These are phyloP conservation scores for Fusarium nematophilum DNA, from an alignment of 2,329 filamentous ascomycete species.

Conservation along the genomic window DNA sequence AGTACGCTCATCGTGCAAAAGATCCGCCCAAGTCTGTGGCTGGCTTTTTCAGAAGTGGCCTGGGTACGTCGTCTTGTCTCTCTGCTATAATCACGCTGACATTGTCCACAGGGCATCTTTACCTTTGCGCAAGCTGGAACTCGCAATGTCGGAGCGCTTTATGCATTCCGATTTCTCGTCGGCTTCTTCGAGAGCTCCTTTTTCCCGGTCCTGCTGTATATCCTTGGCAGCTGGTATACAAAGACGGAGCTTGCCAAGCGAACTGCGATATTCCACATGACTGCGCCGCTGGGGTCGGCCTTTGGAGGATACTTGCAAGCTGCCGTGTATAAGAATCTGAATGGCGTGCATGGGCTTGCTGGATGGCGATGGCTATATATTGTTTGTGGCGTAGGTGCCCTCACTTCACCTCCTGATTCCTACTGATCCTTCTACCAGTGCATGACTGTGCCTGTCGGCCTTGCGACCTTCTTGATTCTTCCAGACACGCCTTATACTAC, in stretches of 20 bases:
- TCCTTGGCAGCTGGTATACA: constrained; percentile 21
- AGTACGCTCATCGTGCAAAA: not conserved
- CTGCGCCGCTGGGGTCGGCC: constrained; percentile 28
- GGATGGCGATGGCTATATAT: too few relatives aligned
- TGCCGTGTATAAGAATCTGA: too few relatives aligned
- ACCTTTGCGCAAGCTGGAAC: constrained; percentile 2
- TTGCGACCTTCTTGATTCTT: not conserved
- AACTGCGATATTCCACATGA: constrained; percentile 40
- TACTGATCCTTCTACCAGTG: too few relatives aligned
- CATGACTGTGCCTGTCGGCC: constrained; percentile 66
- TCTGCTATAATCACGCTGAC: too few relatives aligned
- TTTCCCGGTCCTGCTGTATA: constrained; percentile 11
- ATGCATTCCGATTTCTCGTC: constrained; percentile 12
- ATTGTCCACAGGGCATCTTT: not conserved
- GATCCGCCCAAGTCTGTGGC: not conserved
- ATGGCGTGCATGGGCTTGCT: too few relatives aligned
- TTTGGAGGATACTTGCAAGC: too few relatives aligned
- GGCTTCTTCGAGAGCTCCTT: constrained; percentile 20
- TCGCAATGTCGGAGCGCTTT: not conserved
- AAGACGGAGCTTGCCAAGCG: constrained; percentile 21
- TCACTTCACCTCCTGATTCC: too few relatives aligned
- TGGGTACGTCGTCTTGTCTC: not conserved
- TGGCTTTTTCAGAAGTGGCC: not conserved
- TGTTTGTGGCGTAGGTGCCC: too few relatives aligned
- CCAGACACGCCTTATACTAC: not conserved